Conservation (phyloP, 2,329 filamentous ascomycete genomes). For the Dendrostoma leiphaemia region DNA sequence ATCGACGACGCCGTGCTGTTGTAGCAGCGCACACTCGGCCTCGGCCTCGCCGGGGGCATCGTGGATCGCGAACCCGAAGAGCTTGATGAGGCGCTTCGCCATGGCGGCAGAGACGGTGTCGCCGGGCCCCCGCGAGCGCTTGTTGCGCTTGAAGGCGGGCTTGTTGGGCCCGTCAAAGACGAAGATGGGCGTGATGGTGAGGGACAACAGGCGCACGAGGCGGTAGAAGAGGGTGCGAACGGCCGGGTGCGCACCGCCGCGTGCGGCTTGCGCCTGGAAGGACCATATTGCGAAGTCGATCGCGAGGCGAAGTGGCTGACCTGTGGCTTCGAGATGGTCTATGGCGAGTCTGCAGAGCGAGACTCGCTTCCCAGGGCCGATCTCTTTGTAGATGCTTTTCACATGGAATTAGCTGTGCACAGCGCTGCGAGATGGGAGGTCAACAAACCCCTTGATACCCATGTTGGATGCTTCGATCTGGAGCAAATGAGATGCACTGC, state of each 20-base stretch:
- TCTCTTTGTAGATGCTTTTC: slow-evolving; percentile 83
- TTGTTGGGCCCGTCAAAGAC: slow-evolving; percentile 51
- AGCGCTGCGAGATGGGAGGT: not conserved
- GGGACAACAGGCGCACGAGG: slow-evolving; percentile 55
- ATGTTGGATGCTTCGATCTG: slow-evolving; percentile 35
- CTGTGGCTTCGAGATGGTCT: slow-evolving; percentile 68
- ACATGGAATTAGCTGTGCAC: not conserved
- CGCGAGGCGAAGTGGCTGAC: slow-evolving; percentile 77
- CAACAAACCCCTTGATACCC: slow-evolving; percentile 64
- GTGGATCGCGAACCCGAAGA: slow-evolving; percentile 83
- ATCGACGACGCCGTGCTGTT: slow-evolving; percentile 80
- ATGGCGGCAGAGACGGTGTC: slow-evolving; percentile 68
- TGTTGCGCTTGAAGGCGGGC: slow-evolving; percentile 82
- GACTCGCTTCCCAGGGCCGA: slow-evolving; percentile 76
- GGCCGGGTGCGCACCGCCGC: slow-evolving; percentile 84
- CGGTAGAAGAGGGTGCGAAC: slow-evolving; percentile 92
- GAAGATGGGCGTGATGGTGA: slow-evolving; percentile 51
- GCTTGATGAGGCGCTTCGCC: slow-evolving; percentile 77
- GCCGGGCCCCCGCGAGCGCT: slow-evolving; percentile 63
- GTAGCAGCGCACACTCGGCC: slow-evolving; percentile 87
- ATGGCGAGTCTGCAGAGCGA: slow-evolving; percentile 81
- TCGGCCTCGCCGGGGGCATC: slow-evolving; percentile 93
- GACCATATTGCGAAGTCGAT: slow-evolving; percentile 98
- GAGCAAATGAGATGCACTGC: not conserved
- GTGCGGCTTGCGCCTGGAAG: slow-evolving; percentile 84